Evolutionary conservation across 2,329 filamentous ascomycete species (phyloP).

Genomic region (Bipolaris gigantea): DNA sequence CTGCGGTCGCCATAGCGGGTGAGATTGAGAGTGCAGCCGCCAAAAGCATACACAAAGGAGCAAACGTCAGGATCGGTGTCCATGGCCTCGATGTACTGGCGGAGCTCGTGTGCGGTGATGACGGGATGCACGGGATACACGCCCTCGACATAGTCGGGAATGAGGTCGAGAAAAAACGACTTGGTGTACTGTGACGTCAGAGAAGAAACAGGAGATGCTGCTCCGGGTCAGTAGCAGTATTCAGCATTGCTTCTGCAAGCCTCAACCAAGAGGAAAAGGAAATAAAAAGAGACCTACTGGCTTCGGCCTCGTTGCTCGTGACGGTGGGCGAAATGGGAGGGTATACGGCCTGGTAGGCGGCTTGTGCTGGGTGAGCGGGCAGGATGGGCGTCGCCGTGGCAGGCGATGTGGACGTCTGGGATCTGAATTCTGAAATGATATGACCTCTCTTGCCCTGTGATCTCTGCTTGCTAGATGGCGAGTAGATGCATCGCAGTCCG

Average conservation of each 20-base stretch:
- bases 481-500: constrained; percentile 52
- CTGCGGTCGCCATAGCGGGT: constrained; percentile 41
- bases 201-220: constrained; percentile 24
- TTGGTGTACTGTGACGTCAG: constrained; percentile 25
- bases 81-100: constrained; percentile 43
- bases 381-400: constrained; percentile 30
- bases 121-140: constrained; percentile 55
- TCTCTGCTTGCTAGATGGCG: constrained; percentile 43
- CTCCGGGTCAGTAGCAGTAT: constrained; percentile 9
- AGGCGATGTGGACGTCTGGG: constrained; percentile 27
- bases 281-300: constrained; percentile 22
- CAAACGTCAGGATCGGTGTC: constrained; percentile 43
- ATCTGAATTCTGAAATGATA: constrained; percentile 48
- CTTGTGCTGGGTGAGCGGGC: constrained; percentile 23
- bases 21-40: constrained; percentile 51
- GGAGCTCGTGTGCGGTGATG: constrained; percentile 48
- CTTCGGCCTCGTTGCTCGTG: constrained; percentile 19
- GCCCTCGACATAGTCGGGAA: constrained; percentile 49
- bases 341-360: constrained; percentile 14
- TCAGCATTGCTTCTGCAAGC: neutral
- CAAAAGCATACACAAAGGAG: constrained; percentile 52
- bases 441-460: constrained; percentile 45
- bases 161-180: constrained; percentile 48
- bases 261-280: neutral
- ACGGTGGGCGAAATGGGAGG: constrained; percentile 17